Conservation (phyloP, 768 basidiomycete genomes). For the Kwoniella pini region DNA sequence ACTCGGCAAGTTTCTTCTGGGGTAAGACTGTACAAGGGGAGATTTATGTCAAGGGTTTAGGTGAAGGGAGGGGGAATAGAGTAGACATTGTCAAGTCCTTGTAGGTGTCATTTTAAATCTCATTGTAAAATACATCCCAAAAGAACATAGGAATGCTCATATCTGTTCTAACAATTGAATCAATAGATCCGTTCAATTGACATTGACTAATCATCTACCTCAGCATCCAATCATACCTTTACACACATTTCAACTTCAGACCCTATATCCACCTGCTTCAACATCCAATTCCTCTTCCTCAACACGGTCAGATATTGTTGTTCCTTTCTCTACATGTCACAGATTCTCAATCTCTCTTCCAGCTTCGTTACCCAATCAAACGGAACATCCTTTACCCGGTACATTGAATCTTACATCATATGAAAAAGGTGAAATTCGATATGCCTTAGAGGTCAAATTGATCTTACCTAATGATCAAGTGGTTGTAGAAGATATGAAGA, state of each 20-base stretch:
- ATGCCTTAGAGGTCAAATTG: constrained; percentile 33
- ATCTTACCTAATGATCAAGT: constrained; percentile 16
- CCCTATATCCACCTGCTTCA: constrained; percentile 29
- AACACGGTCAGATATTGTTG: constrained; percentile 5
- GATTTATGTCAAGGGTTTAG: constrained; percentile 51
- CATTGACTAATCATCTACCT: constrained; percentile 36
- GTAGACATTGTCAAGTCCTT: constrained; percentile 27
- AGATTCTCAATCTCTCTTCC: constrained; percentile 42
- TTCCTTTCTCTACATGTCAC: constrained; percentile 34
- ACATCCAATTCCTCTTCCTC: constrained; percentile 8
- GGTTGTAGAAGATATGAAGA: constrained; percentile 21
- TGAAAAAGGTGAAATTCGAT: constrained; percentile 42
- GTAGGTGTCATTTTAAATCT: constrained; percentile 24
- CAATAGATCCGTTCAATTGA: constrained; percentile 30
- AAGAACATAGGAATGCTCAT: too few relatives aligned
- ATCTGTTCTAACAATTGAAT: too few relatives aligned
- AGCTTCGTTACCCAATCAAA: background rate
- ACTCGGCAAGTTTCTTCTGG: constrained; percentile 50
- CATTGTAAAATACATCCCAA: too few relatives aligned
- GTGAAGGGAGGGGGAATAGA: constrained; percentile 21
- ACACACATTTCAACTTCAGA: constrained; percentile 20
- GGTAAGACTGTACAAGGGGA: constrained; percentile 47
- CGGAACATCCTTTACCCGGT: constrained; percentile 35
- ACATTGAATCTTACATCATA: constrained; percentile 41
- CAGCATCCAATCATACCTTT: constrained; percentile 27